These are phyloP conservation scores for Phialophora macrospora DNA, from an alignment of 2,329 filamentous ascomycete species.

Conservation along the genomic window DNA sequence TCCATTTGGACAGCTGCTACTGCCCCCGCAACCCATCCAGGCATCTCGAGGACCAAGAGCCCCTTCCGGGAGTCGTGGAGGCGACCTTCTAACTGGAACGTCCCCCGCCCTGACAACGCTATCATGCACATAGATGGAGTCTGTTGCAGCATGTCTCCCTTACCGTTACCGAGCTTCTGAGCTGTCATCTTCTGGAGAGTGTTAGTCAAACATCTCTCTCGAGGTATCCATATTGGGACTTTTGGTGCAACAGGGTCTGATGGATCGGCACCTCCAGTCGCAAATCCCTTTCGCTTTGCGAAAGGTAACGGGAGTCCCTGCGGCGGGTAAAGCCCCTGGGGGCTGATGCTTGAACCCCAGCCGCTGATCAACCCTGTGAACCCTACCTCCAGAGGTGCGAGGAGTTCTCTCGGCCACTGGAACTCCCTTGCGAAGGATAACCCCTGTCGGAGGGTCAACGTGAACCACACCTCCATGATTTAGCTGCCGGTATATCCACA, in stretches of 20 bases:
- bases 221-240: constrained; percentile 1
- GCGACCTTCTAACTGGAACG: background rate
- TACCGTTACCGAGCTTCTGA: background rate
- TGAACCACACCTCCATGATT: constrained; percentile 21
- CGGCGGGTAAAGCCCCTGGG: constrained; percentile 17
- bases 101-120: background rate
- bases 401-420: constrained; percentile 9
- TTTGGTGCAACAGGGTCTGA: background rate
- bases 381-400: constrained; percentile 5
- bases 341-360: constrained; percentile 1
- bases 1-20: background rate
- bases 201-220: constrained; percentile 1
- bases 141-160: background rate
- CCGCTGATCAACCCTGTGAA: constrained; percentile 1
- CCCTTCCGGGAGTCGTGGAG: background rate
- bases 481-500: constrained; percentile 23
- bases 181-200: background rate
- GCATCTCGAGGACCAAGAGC: background rate
- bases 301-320: constrained; percentile 21
- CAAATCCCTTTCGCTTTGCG: constrained; percentile 10
- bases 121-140: background rate
- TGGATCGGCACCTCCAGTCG: constrained; percentile 19
- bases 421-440: background rate
- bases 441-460: background rate
- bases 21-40: background rate